Evolutionary conservation across 148 eudicot species (phyloP), one percentile per base, ranked within the genome.

Genomic region (Heliamphora exappendiculata): DNA sequence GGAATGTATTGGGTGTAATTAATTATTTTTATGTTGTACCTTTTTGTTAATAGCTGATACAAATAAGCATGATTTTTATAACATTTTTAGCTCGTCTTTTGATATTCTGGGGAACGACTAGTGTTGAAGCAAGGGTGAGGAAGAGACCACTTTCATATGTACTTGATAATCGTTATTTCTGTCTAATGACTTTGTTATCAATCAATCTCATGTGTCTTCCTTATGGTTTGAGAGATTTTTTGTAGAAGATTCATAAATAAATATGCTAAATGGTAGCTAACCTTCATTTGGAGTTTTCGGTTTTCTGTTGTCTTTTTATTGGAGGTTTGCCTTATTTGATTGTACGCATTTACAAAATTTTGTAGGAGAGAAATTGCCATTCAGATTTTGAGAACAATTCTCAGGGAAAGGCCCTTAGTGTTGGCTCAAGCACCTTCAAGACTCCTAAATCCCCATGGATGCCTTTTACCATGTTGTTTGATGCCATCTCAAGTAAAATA

Each of bases 381-480:
- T 67, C 63, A 50, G 76, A 31, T 22, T 24, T 65, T 54, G 34
- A 7, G 37, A 37, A 54, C 22, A 74, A 50, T 22, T 78, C 33
- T 41, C 62, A 10, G 68, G 69, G 70, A 62, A 75, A 51, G 29
- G 66, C 72, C 55, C 70, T 55, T 45, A 72, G 59, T 42, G 54
- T 51, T 73, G 81, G 81, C 68, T 83, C 80, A 19, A 70, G 73
- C 47, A 29, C 79, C 70, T 65, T 75, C 47, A 66, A 67, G 80
- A 59, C 37, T 58, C 85, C 85, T n/a, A 79, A 68, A 65, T 79
- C 82, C 53, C 85, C 85, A 20, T 83, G 80, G 80, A 79, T 83
- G 85, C 85, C 85, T 17, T 83, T 83, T 11, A n/a, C 76, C n/a
- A 41, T 67, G 82, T 67, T 83, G 80, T 76, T 83, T 76, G 79